phyloP scores from a whole-genome alignment of 495 filamentous ascomycete genomes.

The Baudoinia panamericana region DNA sequence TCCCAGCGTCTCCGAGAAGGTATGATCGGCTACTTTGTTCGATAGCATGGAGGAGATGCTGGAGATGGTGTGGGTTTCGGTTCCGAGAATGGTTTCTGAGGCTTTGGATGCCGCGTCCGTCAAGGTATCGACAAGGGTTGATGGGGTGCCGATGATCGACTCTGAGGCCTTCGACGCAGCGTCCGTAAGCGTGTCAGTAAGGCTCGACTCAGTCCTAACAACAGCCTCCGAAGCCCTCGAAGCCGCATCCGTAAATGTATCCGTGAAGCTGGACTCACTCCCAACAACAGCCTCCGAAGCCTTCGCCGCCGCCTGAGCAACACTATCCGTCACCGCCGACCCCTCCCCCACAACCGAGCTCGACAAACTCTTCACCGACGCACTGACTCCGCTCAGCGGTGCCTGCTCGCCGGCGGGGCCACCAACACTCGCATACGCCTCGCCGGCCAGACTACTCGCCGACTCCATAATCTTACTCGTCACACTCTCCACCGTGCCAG shows the following conservation, averaged over 20 bases:
- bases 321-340: neutral
- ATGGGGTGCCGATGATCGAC: slow-evolving; percentile 10
- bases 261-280: neutral
- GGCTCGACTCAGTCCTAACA: neutral
- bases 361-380: too few relatives aligned
- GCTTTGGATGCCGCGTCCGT: slow-evolving; percentile 27
- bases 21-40: neutral
- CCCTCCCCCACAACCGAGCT: too few relatives aligned
- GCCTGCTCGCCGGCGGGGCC: neutral
- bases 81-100: slow-evolving; percentile 25
- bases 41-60: slow-evolving; percentile 11
- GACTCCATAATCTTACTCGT: neutral
- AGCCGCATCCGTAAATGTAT: neutral
- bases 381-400: neutral
- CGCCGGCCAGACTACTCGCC: neutral
- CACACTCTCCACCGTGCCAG: neutral
- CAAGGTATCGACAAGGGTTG: slow-evolving; percentile 13
- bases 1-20: neutral
- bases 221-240: slow-evolving; percentile 4
- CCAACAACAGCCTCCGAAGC: slow-evolving; percentile 7
- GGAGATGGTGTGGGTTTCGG: neutral
- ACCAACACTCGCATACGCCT: too few relatives aligned
- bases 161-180: slow-evolving; percentile 18
- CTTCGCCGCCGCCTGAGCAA: neutral
- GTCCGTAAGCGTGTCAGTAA: slow-evolving; percentile 2